Evolutionary conservation across 1,284 basidiomycete genomes (phyloP), one percentile per base, ranked within the genome.

Genomic region (Apiotrichum veenhuisii): DNA sequence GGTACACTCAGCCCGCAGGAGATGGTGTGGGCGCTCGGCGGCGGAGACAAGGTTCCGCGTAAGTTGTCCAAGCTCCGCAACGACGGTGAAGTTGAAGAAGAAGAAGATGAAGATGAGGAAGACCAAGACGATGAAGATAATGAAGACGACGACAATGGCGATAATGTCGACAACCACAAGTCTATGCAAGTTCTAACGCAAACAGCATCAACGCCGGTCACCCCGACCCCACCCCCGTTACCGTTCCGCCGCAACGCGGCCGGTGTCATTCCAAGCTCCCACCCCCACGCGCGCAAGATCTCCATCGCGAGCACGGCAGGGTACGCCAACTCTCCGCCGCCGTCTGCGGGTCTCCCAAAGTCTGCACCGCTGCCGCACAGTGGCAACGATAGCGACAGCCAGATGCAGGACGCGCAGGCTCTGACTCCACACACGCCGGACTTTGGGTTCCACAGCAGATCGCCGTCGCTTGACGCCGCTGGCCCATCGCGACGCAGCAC

Each of bases 261-360:
- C 50, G 11, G 55, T 23, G 33, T 59, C 4, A 73, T 73, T 8
- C 74, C 73, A 1, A 38, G 61, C 0, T 59, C 68, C 15, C 75
- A 76, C 45, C 74, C 73, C 1, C 75, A 77, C 55, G 72, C 75
- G 9, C 70, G 75, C 23, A 72, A 76, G 48, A 60, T 72, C 1
- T 73, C 73, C 0, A 47, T 73, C 17, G 62, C 67, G 17, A 62
- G 49, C 41, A 54, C 52, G 30, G 5, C 30, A 2, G 49, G 41
- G 26, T 50, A 27, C 22, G 15, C 49, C 47, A 25, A 38, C 11
- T 50, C 49, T n/a, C 49, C 49, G 7, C 49, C 49, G 12, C 49
- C 49, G 14, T 48, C 46, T 2, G 46, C 46, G 7, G 46, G 46
- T 25, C 46, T 37, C 17, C 44, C 44, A 5, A 7, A 34, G 20